These are phyloP conservation scores for Eutypella sp. DNA, from an alignment of 2,329 filamentous ascomycete species.

Conservation along the genomic window DNA sequence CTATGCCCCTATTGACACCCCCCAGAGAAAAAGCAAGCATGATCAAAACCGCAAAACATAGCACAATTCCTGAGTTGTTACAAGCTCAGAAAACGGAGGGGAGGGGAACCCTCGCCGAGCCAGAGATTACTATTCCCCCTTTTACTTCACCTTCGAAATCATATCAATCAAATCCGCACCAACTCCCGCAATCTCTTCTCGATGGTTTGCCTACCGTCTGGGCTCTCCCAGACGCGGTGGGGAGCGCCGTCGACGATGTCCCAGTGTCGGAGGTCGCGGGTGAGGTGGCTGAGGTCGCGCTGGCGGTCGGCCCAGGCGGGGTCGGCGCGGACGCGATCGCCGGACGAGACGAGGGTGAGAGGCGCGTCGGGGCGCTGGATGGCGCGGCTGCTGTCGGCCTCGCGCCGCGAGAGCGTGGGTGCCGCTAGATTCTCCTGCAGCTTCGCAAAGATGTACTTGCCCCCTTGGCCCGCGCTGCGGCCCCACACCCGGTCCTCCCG, in stretches of 20 bases:
- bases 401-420: slow-evolving; percentile 74
- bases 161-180: slow-evolving; percentile 32
- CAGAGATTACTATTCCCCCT: no score
- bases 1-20: no score
- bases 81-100: no score
- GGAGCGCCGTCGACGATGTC: slow-evolving; percentile 81
- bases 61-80: no score
- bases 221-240: slow-evolving; percentile 78
- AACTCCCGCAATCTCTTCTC: slow-evolving; percentile 74
- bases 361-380: slow-evolving; percentile 76
- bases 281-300: slow-evolving; percentile 75
- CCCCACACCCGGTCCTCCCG: slow-evolving; percentile 84
- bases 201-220: slow-evolving; percentile 66
- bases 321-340: slow-evolving; percentile 61
- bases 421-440: slow-evolving; percentile 91
- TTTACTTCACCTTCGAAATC: neutral
- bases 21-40: no score
- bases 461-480: slow-evolving; percentile 68
- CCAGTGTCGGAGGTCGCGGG: slow-evolving; percentile 74
- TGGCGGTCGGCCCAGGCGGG: slow-evolving; percentile 78
- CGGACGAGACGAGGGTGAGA: slow-evolving; percentile 78
- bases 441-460: slow-evolving; percentile 83
- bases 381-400: slow-evolving; percentile 70
- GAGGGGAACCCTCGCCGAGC: no score
- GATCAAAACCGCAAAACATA: no score